phyloP scores from a whole-genome alignment of 352 stramenopile species.

The Globisporangium abappressorium region DNA sequence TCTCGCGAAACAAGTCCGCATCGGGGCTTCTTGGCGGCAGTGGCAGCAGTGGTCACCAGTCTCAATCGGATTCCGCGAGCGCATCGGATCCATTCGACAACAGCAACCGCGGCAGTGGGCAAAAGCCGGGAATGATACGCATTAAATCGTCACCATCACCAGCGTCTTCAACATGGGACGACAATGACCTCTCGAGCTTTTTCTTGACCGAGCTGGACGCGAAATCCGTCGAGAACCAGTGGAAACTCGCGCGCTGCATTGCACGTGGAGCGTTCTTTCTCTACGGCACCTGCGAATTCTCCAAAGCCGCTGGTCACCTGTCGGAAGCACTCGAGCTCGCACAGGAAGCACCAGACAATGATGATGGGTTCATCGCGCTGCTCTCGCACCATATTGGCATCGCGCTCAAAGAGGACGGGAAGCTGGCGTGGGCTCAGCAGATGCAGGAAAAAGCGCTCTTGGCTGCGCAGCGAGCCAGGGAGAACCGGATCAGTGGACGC shows the following conservation, averaged over 20 bases:
- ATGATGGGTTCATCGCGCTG: slow-evolving; percentile 34
- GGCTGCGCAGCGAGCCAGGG: slow-evolving; percentile 33
- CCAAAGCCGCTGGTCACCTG: slow-evolving; percentile 33
- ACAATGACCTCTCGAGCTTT: slow-evolving; percentile 51
- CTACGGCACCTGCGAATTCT: slow-evolving; percentile 40
- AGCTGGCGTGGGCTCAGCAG: slow-evolving; percentile 30
- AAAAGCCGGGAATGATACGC: neutral
- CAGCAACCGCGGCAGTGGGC: neutral
- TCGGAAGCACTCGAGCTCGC: slow-evolving; percentile 34
- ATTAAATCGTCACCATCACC: neutral
- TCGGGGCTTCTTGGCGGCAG: neutral
- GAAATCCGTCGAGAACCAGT: slow-evolving; percentile 23
- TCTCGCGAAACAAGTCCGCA: slow-evolving; percentile 13
- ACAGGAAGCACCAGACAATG: slow-evolving; percentile 14
- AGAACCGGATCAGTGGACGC: slow-evolving; percentile 44
- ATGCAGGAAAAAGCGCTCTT: slow-evolving; percentile 56
- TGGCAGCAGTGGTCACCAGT: neutral
- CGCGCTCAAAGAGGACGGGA: slow-evolving; percentile 58
- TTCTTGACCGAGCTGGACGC: slow-evolving; percentile 78
- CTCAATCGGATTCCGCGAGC: neutral
- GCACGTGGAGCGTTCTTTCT: slow-evolving; percentile 47
- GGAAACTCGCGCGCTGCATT: slow-evolving; percentile 36
- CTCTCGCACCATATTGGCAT: slow-evolving; percentile 69
- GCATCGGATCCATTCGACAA: neutral
- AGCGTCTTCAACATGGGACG: slow-evolving; percentile 18